phyloP scores from a whole-genome alignment of 768 basidiomycete species.

The Tricholomella constricta region DNA sequence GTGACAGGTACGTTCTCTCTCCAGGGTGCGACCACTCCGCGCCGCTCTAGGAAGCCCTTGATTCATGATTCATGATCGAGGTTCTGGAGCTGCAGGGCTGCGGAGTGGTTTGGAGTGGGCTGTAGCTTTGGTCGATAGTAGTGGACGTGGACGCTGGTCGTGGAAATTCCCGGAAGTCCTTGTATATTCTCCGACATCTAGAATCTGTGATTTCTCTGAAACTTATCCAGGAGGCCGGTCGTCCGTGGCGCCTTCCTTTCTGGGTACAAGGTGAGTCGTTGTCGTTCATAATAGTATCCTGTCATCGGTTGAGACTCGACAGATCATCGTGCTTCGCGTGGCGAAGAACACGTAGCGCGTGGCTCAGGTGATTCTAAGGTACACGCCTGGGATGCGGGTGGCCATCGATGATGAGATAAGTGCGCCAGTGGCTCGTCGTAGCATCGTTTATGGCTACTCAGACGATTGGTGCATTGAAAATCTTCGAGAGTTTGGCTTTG shows the following conservation, averaged over 20 bases:
- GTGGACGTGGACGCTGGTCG: neutral
- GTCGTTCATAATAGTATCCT: neutral
- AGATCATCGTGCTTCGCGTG: neutral
- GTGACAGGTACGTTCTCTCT: constrained; percentile 12
- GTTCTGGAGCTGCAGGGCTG: neutral
- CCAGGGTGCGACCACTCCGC: neutral
- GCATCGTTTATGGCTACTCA: neutral
- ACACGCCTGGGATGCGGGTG: neutral
- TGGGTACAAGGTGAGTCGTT: constrained; percentile 18
- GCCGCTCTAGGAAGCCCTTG: neutral
- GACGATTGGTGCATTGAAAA: constrained; percentile 5
- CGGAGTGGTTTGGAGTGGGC: neutral
- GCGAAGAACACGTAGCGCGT: neutral
- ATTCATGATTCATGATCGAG: neutral
- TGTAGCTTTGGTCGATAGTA: too few species aligned
- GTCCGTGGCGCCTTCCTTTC: constrained; percentile 10
- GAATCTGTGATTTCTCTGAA: constrained; percentile 19
- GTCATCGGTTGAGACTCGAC: constrained; percentile 8
- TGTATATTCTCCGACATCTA: constrained; percentile 15
- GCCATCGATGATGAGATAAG: neutral
- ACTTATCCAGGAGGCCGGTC: constrained; percentile 16
- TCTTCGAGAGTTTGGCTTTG: neutral
- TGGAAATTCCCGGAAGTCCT: constrained; percentile 19
- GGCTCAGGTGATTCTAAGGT: neutral
- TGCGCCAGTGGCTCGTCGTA: neutral